Conservation (phyloP, 2,329 filamentous ascomycete species). For the Sporothrix globosa region DNA sequence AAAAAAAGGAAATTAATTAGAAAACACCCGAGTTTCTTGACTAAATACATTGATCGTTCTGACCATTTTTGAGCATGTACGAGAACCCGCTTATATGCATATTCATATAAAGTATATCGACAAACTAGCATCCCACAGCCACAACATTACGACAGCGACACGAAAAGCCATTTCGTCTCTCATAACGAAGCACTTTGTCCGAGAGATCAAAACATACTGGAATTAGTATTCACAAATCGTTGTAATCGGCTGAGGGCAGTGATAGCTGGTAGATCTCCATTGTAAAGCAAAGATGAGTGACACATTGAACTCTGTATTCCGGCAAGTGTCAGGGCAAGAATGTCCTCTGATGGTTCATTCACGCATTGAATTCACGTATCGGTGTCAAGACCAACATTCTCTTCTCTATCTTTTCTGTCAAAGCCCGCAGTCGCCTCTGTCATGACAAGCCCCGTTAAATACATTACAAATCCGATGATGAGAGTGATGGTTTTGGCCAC, state of each 20-base stretch:
- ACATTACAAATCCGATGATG: background rate
- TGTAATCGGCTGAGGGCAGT: background rate
- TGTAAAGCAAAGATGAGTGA: background rate
- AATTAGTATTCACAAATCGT: no score
- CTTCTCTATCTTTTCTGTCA: background rate
- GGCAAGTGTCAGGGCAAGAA: background rate
- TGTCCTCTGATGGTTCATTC: background rate
- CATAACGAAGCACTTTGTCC: background rate
- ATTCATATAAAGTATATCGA: background rate
- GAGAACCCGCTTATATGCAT: background rate
- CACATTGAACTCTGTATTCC: background rate
- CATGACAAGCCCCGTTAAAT: slow-evolving; percentile 14
- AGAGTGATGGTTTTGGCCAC: background rate
- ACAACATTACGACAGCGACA: background rate
- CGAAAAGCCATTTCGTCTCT: background rate
- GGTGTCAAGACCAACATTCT: no score
- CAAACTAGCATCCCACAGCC: background rate
- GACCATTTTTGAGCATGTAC: background rate
- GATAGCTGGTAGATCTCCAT: background rate
- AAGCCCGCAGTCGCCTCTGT: background rate
- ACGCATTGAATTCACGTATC: background rate
- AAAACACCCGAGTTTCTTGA: background rate
- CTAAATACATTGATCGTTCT: background rate
- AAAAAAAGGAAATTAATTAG: no score
- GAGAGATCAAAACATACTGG: no score